A percentile compares a stretch with the other conserved stretches of the same genome.
phyloP scores from a whole-genome alignment of 2,329 filamentous ascomycete species.

The Stagonosporopsis cucurbitacearum region DNA sequence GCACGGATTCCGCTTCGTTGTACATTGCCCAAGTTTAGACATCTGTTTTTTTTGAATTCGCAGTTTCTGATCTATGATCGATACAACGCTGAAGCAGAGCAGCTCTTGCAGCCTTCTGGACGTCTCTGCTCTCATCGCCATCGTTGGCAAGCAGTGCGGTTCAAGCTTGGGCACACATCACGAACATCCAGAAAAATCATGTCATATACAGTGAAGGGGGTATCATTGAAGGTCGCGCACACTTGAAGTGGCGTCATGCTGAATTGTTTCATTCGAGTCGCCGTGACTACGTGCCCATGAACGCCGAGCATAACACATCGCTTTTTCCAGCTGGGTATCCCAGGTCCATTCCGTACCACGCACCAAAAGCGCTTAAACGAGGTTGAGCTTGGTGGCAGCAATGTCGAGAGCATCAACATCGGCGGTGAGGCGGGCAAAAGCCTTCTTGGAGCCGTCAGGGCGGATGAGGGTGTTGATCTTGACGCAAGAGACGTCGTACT shows the following conservation, averaged over 20 bases:
- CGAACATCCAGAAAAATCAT: not conserved
- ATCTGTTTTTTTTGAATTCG: not conserved
- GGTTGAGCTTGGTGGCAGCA: constrained; percentile 97
- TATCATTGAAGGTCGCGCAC: constrained; percentile 21
- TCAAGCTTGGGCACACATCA: not conserved
- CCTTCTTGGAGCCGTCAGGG: constrained; percentile 98
- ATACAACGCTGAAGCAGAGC: not conserved
- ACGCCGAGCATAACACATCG: constrained; percentile 46
- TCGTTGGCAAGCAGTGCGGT: not conserved
- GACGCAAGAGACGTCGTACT: constrained; percentile 96
- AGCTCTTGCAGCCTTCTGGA: not conserved
- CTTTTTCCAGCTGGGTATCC: constrained; percentile 47
- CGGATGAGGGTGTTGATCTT: constrained; percentile 99
- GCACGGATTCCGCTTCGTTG: not conserved
- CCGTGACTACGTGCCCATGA: constrained; percentile 48
- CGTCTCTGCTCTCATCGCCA: no score
- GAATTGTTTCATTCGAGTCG: constrained; percentile 48
- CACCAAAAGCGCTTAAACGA: constrained; percentile 72
- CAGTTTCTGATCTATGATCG: not conserved
- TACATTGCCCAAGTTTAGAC: not conserved
- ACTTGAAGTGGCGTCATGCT: constrained; percentile 37
- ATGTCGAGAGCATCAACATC: constrained; percentile 99
- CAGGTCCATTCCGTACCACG: constrained; percentile 37
- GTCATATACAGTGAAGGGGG: constrained; percentile 17
- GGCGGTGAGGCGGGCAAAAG: constrained; percentile 90